Conservation (phyloP, 1,139 yeast species). For the Nakaseomyces nivariensis region DNA sequence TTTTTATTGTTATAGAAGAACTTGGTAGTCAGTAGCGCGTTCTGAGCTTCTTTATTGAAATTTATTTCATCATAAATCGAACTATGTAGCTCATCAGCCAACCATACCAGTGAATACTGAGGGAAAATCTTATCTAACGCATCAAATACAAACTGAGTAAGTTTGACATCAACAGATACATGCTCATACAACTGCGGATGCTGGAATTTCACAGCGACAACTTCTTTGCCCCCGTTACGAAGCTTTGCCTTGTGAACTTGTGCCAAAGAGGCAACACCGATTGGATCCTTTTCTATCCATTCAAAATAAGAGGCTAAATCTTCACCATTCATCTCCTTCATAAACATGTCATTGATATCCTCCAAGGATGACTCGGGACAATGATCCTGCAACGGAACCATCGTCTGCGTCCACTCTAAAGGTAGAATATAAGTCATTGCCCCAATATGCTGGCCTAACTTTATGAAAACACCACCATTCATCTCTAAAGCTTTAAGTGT, state of each 20-base stretch:
- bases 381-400: conserved; percentile 84
- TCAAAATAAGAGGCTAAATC: conserved; percentile 63
- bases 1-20: conserved; percentile 42
- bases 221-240: conserved; percentile 41
- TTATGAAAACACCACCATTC: conserved; percentile 89
- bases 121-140: conserved; percentile 77
- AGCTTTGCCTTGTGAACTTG: conserved; percentile 82
- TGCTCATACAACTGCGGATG: conserved; percentile 83
- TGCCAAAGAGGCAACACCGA: conserved; percentile 93
- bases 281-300: conserved; percentile 41
- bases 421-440: conserved; percentile 90
- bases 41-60: conserved; percentile 76
- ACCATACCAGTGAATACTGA: conserved; percentile 87
- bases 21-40: conserved; percentile 57
- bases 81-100: conserved; percentile 79
- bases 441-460: conserved; percentile 86
- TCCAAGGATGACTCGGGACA: conserved; percentile 76
- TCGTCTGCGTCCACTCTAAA: conserved; percentile 87
- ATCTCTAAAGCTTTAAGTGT: conserved; percentile 70
- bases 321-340: conserved; percentile 50
- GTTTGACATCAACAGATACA: conserved; percentile 78
- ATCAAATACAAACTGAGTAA: conserved; percentile 68
- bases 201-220: conserved; percentile 89
- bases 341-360: conserved; percentile 58
- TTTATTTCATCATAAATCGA: conserved; percentile 85